Base-by-base conservation (phyloP, 768 basidiomycete genomes). In the Auricularia cornea region DNA sequence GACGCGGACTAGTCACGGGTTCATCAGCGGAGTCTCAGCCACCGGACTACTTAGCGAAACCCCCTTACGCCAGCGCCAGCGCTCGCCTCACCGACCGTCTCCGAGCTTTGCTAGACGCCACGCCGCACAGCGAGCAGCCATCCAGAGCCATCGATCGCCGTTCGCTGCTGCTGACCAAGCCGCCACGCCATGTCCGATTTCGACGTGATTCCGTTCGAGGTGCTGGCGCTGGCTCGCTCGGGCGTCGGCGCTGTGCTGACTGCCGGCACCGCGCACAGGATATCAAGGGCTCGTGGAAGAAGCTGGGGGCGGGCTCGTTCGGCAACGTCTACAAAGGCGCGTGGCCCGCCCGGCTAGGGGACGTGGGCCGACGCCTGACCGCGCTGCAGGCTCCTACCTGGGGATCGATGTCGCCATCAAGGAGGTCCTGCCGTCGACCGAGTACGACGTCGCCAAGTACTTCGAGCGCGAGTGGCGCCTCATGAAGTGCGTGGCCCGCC, bases 401-500 rank as follows among this genome's bases (percentile, higher is more conserved):
- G 97, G 97, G 8, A 92, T 97, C 67, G 92, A 97, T 67, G 90
- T 97, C 38, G 94, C 94, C 35, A 92, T 98, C 75, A 97, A 97
- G 74, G 95, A 98, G 76, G 94, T 98, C 3, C 80, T 97, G 8
- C 93, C 93, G 0, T 94, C 90, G 26, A 89, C 77, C 4, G 92
- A 90, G 63, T 98, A 98, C 75, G 93, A 97, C 69, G 94, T 97
- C 38, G 83, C 88, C 69, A 99, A 99, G 76, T 98, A 99, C 78
- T 96, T 98, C 73, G 92, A 96, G 71, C 84, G 96, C n/a, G 96
- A 99, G 81, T 97, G 94, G 92, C 83, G 92, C 32, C 84, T 98
- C 32, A 97, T 98, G 94, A 93, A 94, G 81, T 84, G 70, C 65
- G 75, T 68, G 1, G 38, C n/a, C 23, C 41, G 61, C 61, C 66